These are phyloP conservation scores for Stylonectria norvegica DNA, from an alignment of 2,329 filamentous ascomycete species.

Conservation along the genomic window DNA sequence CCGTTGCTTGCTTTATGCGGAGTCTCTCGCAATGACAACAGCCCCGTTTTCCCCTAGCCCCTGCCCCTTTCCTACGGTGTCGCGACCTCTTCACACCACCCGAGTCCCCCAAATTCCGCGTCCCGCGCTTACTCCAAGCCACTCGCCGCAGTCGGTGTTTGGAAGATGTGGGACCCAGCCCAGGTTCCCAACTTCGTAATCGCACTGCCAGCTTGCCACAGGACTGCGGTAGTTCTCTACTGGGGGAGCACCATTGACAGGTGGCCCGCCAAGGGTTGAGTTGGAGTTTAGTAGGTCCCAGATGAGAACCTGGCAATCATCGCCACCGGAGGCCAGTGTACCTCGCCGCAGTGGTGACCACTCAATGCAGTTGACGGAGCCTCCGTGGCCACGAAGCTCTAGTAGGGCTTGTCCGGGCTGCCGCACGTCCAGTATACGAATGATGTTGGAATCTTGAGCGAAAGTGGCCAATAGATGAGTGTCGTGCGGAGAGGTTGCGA, in stretches of 20 bases:
- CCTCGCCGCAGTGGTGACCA: conserved; percentile 89
- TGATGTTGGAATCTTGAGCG: conserved; percentile 84
- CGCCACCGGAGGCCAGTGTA: conserved; percentile 83
- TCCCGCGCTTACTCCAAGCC: conserved; percentile 79
- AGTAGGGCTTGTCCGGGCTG: conserved; percentile 94
- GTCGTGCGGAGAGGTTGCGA: conserved; percentile 91
- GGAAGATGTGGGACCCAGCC: conserved; percentile 76
- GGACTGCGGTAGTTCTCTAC: conserved; percentile 62
- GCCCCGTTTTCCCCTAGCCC: too few relatives aligned
- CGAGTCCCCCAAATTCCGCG: conserved; percentile 77
- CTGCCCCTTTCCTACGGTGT: too few relatives aligned
- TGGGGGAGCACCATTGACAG: conserved; percentile 48
- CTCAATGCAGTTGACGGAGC: conserved; percentile 86
- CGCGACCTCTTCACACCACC: conserved; percentile 31
- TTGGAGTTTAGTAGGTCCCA: conserved; percentile 81
- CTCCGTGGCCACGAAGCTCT: conserved; percentile 84
- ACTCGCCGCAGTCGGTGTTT: conserved; percentile 70
- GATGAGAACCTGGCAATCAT: conserved; percentile 86
- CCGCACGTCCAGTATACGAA: conserved; percentile 92
- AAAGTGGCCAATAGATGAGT: conserved; percentile 96
- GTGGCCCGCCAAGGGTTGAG: conserved; percentile 39
- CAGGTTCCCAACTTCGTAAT: conserved; percentile 82
- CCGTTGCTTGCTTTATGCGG: not conserved
- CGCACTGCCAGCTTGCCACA: conserved; percentile 76
- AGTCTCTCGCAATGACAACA: too few relatives aligned